Base-by-base conservation (phyloP, 2,329 filamentous ascomycete species). In the Aspergillus sp. region DNA sequence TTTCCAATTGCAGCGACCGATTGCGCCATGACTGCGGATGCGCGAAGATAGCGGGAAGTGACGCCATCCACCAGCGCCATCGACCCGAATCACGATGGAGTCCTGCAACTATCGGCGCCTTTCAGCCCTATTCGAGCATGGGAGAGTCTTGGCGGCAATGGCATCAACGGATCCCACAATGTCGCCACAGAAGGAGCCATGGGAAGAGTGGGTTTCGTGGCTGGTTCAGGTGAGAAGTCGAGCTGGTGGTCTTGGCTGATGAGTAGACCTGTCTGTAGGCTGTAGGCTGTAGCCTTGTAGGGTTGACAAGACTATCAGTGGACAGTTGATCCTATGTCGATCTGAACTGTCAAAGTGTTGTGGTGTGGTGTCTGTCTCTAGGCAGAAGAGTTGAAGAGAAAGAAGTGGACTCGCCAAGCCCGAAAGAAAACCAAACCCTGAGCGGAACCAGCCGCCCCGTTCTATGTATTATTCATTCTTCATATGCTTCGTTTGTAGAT, bases 151-250 rank as follows among this genome's bases (percentile, higher is more conserved):
- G 17, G 32, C 33, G 38, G 4, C 7, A 41, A 41, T 48, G 46
- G 46, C 46, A 40, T 48, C 46, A 41, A 40, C 17, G 16, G 46
- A 41, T 40, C 24, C 20, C 46, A 40, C 35, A 26, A 48, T 40
- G 22, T 38, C 46, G 22, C 46, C 46, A 41, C n/a, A 19, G 19
- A 10, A 7, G 8, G 9, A 17, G 17, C 40, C 40, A 42, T 19
- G 40, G 16, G 13, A 38, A 22, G 7, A 4, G 40, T 10, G 11
- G 5, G 38, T 41, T 41, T 4, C 38, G 5, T 41, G 33, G 33
- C n/a, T 11, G 33, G 33, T 13, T 35, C 4, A 13, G 11, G 11
- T 3, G 9, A 10, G 4, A n/a, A n/a, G 38, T 16, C n/a, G 40
- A 42, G n/a, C 19, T 8, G 19, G 16, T 19, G 16, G 17, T 9